Evolutionary conservation across 805 yeast genomes (phyloP).

Genomic region (Yamadazyma paraphyllophila): DNA sequence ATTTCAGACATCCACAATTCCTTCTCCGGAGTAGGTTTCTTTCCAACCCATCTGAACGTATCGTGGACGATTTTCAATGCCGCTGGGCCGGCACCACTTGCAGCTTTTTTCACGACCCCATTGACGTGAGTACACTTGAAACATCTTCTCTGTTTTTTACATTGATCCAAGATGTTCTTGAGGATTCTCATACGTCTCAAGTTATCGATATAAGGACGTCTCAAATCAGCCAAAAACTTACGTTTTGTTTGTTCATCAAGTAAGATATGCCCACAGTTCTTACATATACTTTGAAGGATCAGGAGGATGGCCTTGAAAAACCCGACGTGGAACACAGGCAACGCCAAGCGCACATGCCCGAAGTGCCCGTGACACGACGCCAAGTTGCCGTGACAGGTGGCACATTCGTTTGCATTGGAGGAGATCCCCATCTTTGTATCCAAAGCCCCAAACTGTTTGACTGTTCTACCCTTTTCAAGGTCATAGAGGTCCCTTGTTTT

Average conservation of each 20-base stretch:
- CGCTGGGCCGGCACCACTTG: constrained; percentile 87
- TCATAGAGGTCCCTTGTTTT: constrained; percentile 89
- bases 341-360: constrained; percentile 88
- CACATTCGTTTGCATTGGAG: constrained; percentile 78
- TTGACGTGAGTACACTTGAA: constrained; percentile 81
- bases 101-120: constrained; percentile 97
- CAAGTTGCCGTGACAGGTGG: constrained; percentile 86
- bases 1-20: constrained; percentile 85
- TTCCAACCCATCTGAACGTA: constrained; percentile 93
- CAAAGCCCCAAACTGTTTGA: constrained; percentile 81
- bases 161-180: constrained; percentile 82
- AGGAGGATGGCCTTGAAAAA: constrained; percentile 89
- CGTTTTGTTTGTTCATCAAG: constrained; percentile 72
- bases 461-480: constrained; percentile 82
- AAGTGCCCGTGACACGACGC: constrained; percentile 98
- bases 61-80: constrained; percentile 94
- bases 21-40: constrained; percentile 82
- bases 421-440: constrained; percentile 95
- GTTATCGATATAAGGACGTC: constrained; percentile 87
- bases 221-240: constrained; percentile 69
- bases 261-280: constrained; percentile 76
- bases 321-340: constrained; percentile 97
- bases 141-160: constrained; percentile 93
- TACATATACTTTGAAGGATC: constrained; percentile 88
- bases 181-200: constrained; percentile 86